These are phyloP conservation scores for Fusarium sp. DNA, from an alignment of 2,329 filamentous ascomycete genomes.

Conservation along the genomic window DNA sequence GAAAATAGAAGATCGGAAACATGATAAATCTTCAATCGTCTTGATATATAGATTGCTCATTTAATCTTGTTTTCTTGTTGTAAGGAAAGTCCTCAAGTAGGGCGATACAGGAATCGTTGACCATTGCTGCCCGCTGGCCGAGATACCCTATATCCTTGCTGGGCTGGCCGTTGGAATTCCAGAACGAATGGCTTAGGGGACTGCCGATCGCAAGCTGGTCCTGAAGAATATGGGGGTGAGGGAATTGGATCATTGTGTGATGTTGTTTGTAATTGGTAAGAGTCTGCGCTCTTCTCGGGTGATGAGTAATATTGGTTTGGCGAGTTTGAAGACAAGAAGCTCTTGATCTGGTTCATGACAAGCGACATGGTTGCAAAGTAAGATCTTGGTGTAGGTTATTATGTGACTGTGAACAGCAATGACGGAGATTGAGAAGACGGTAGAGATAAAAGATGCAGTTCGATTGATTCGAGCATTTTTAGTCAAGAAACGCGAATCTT, in stretches of 20 bases:
- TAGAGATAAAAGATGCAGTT: background rate
- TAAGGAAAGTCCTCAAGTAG: background rate
- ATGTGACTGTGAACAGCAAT: background rate
- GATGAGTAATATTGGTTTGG: background rate
- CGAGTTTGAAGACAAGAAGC: background rate
- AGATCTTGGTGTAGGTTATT: background rate
- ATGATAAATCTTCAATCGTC: too few relatives aligned
- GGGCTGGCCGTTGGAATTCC: slow-evolving; percentile 20
- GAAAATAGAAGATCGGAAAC: background rate
- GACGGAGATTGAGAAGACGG: background rate
- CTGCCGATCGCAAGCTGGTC: background rate
- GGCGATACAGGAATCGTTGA: slow-evolving; percentile 12
- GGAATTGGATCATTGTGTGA: background rate
- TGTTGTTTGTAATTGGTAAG: background rate
- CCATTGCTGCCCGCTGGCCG: background rate
- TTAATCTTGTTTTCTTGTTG: background rate
- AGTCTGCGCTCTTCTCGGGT: background rate
- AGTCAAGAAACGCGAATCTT: background rate
- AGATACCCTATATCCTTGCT: background rate
- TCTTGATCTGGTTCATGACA: slow-evolving; percentile 8
- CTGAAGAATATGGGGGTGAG: slow-evolving; percentile 8
- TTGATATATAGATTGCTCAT: background rate
- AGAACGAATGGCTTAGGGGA: slow-evolving; percentile 3
- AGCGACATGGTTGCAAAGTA: background rate
- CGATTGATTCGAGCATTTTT: background rate